Base-by-base conservation (phyloP, 2,329 filamentous ascomycete species). In the Aureobasidium uvarum region DNA sequence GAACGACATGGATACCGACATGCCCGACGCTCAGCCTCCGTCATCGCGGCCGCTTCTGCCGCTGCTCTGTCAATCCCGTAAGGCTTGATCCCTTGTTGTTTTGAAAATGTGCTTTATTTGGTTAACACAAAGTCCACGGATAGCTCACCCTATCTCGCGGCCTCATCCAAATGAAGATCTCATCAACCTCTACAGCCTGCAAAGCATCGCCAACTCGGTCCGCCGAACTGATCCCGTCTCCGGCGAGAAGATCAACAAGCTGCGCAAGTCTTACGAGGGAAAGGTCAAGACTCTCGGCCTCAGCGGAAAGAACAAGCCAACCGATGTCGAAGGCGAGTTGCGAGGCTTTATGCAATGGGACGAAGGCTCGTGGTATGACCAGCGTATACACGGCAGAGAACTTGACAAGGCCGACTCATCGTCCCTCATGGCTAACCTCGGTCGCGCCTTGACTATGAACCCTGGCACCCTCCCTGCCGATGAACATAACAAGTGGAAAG, bases 161-260 rank as follows among this genome's bases (percentile, higher is more conserved):
- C 86, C 86, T 67, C 83, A 86, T 72, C 79, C 81, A 60, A 80
- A 81, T 67, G 78, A 86, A 71, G 83, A 88, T 76, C 77, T 88
- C 66, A 80, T 88, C 67, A 80, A 81, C 60, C 78, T 86, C 65
- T 88, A 86, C 76, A 79, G 81, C 64, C 76, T 88, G 67, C 79
- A 82, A 68, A 74, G 78, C 41, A 78, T 88, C 64, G 83, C 85
- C 67, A 79, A 80, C 69, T 85, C 81, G 63, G 85, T 88, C 68
- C 84, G 83, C 66, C 79, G 86, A 63, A 81, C 78, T 58, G 84
- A 89, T 73, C 84, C 85, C 18, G 74, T 80, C 23, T 87, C 85
- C n/a, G 85, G 85, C 67, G 85, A 87, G 72, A 89, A 89, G 77
- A 87, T 81, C 67, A 82, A 88, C 75, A 84, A 85, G 72, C 78